Base-by-base conservation (phyloP, 106 monocot species). In the Narthecium ossifragum region DNA sequence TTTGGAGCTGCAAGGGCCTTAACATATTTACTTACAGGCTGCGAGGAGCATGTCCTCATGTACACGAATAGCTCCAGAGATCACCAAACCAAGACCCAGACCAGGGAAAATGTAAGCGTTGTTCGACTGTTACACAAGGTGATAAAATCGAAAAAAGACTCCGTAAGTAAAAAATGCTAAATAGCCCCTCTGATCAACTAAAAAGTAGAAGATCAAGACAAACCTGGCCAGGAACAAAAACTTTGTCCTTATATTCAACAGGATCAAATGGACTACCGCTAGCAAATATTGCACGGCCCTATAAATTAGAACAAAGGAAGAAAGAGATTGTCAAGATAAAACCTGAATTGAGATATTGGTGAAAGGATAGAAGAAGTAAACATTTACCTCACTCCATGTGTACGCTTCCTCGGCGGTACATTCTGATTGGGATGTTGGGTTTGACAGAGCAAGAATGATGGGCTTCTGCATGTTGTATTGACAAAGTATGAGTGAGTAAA, bases 71-170 rank as follows among this genome's bases (percentile, higher is more conserved):
- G 86, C 81, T 55, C 88, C 88, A 55, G 83, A 88, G 15, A 83
- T 88, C 40, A 88, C 80, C 59, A 88, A 45, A 25, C 83, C 88
- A 51, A 88, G 83, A 34, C 88, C 83, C 34, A 88, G 72, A 46
- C 88, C 88, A n/a, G 88, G 88, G 67, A 88, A 88, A 31, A 88
- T 80, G 61, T 88, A 88, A 4, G 89, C 89, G 67, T 89, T 89
- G 59, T 84, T 89, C 36, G 84, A 54, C 89, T 88, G n/a, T n/a
- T n/a, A n/a, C n/a, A n/a, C n/a, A n/a, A n/a, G 70, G 10, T 23
- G 55, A 72, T 30, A 31, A n/a, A n/a, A n/a, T n/a, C n/a, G n/a
- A n/a, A n/a, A n/a, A n/a, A n/a, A n/a, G n/a, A n/a, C n/a, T n/a
- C n/a, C n/a, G n/a, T n/a, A n/a, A n/a, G n/a, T n/a, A n/a, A n/a